phyloP scores from a whole-genome alignment of 768 basidiomycete genomes.

The Serendipita sp. region DNA sequence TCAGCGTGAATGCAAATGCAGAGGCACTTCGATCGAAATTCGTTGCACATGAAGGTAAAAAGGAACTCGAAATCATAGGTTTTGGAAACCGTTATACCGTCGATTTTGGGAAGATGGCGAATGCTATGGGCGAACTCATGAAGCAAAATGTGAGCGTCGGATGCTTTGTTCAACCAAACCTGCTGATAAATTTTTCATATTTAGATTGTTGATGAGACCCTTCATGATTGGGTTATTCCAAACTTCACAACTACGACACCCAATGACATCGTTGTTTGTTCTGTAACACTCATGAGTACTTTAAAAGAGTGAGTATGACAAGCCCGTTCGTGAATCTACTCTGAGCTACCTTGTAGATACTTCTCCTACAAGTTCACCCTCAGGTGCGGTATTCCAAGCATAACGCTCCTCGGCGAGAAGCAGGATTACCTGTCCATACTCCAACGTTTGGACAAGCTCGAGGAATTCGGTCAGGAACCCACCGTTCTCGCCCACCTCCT shows the following conservation, averaged over 20 bases:
- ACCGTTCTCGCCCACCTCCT: constrained; percentile 26
- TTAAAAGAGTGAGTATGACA: constrained; percentile 17
- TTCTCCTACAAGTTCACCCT: constrained; percentile 22
- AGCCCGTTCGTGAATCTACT: neutral
- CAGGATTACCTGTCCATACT: constrained; percentile 26
- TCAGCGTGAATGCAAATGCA: constrained; percentile 17
- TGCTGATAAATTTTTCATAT: neutral
- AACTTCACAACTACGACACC: constrained; percentile 30
- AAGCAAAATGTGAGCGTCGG: neutral
- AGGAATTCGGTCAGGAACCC: constrained; percentile 23
- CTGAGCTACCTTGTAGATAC: constrained; percentile 13
- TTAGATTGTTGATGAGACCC: constrained; percentile 12
- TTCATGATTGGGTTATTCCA: constrained; percentile 28
- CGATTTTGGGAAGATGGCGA: constrained; percentile 21
- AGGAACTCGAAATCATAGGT: constrained; percentile 17
- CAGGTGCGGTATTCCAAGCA: constrained; percentile 27
- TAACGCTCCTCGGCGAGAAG: constrained; percentile 29
- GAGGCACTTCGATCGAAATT: constrained; percentile 23
- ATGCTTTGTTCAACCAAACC: neutral
- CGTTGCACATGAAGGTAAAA: constrained; percentile 24
- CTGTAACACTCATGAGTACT: constrained; percentile 29
- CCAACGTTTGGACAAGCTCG: constrained; percentile 24
- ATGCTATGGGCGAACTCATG: constrained; percentile 9
- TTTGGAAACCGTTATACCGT: constrained; percentile 15
- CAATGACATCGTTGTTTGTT: constrained; percentile 23